Base-by-base conservation (phyloP, 1,139 yeast species). In the Hyphopichia burtonii region DNA sequence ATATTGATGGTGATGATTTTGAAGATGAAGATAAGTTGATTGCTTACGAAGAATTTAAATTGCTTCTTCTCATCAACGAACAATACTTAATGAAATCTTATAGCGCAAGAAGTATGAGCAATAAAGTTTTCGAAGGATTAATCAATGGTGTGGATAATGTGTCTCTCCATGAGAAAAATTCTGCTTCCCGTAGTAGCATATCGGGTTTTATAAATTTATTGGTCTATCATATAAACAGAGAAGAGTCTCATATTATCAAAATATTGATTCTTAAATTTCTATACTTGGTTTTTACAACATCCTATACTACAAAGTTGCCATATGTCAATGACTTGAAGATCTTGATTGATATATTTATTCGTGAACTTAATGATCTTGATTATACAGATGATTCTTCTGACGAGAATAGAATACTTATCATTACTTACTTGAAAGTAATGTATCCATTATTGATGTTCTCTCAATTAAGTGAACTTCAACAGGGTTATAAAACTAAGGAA, bases 241-340 rank as follows among this genome's bases (percentile, higher is more conserved):
- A 85, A 50, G 79, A 78, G 41, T 90, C 91, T 46, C 74, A 77
- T 32, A 79, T 88, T 38, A 66, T 87, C 43, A 89, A 86, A 51
- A 83, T 90, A 7, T 77, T 90, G 67, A 86, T 87, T 53, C 72
- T 91, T 53, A 91, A 90, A 60, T 73, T 89, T 43, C 65, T 91
- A 12, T 89, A 87, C 59, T 64, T 87, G 44, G 76, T 90, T 1
- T 82, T 91, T 62, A 83, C 93, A 3, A 79, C 86, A 11, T 72
- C 82, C 0, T 68, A 69, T 39, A 82, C 93, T 0, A 69, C 80
- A 34, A 86, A 85, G 41, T 74, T 83, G 46, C 78, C 86, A 41
- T 93, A 93, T 58, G 70, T 87, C 46, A 93, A 93, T 56, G 99
- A 93, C 59, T 66, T 91, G 45, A 82, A 85, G 54, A 95, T 93